Evolutionary conservation across 164 flowering plant genomes (phyloP).

Genomic region (Annona squamosa): DNA sequence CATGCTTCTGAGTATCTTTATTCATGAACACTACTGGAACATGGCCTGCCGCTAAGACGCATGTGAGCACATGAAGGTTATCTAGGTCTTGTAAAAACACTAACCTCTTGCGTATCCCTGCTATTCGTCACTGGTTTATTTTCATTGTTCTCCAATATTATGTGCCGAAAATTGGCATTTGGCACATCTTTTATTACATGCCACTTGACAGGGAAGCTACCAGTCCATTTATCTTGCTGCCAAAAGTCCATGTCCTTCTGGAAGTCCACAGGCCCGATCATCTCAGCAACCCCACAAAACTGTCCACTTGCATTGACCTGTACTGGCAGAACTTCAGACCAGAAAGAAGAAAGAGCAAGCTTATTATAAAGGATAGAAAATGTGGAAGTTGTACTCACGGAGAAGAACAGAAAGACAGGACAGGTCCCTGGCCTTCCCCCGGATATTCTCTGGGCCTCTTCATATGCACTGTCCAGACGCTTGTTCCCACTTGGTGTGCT

Average conservation of each 20-base stretch:
- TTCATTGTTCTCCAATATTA: conserved; percentile 83
- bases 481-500: conserved; percentile 94
- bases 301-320: conserved; percentile 97
- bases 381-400: conserved; percentile 41
- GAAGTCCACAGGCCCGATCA: conserved; percentile 78
- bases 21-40: neutral
- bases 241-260: conserved; percentile 82
- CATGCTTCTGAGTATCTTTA: neutral
- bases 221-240: conserved; percentile 98
- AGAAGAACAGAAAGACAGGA: conserved; percentile 81
- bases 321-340: conserved; percentile 1
- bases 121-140: conserved; percentile 94
- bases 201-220: conserved; percentile 92
- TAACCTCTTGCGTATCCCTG: conserved; percentile 94
- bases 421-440: conserved; percentile 47
- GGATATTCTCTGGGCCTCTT: conserved; percentile 54
- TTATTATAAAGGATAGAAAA: neutral
- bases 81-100: neutral
- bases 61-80: neutral
- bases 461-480: conserved; percentile 65
- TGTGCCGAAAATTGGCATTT: conserved; percentile 64
- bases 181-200: conserved; percentile 84
- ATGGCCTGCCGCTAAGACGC: neutral
- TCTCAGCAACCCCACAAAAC: conserved; percentile 95
- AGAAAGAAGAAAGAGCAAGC: neutral